A percentile compares a stretch with the other conserved stretches of the same genome.
Conservation (phyloP, 495 filamentous ascomycete genomes). For the Penicillium maclennaniae region DNA sequence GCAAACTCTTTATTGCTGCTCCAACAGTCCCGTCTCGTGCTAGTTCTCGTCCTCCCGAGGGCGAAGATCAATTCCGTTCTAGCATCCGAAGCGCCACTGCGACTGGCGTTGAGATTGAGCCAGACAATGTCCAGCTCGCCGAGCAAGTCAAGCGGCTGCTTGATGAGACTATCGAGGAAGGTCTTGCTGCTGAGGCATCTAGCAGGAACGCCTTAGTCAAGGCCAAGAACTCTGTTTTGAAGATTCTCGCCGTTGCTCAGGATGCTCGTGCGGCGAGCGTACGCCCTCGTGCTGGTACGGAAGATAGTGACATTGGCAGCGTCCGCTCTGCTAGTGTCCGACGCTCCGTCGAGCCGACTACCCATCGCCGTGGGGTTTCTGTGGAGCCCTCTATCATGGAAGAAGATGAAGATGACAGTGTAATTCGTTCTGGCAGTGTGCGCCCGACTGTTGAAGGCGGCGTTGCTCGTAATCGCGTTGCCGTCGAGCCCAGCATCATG, state of each 20-base stretch:
- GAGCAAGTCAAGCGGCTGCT: conserved; percentile 50
- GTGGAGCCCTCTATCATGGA: conserved; percentile 48
- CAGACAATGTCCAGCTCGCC: conserved; percentile 35
- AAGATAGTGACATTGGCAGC: conserved; percentile 35
- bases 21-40: conserved; percentile 34
- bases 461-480: conserved; percentile 12
- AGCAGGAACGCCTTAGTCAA: conserved; percentile 75
- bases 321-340: conserved; percentile 39
- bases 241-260: conserved; percentile 42
- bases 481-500: conserved; percentile 35
- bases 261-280: conserved; percentile 32
- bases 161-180: conserved; percentile 64
- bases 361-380: conserved; percentile 28
- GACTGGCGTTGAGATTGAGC: conserved; percentile 32
- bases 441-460: conserved; percentile 20
- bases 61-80: conserved; percentile 38
- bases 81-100: conserved; percentile 37
- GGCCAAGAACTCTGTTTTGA: conserved; percentile 58
- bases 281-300: conserved; percentile 35
- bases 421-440: conserved; percentile 18
- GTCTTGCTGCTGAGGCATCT: conserved; percentile 64
- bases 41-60: conserved; percentile 39
- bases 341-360: conserved; percentile 37
- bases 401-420: conserved; percentile 43
- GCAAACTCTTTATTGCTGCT: conserved; percentile 76